phyloP scores from a whole-genome alignment of 108 stramenopile species.

The Nannochloropsis salina region DNA sequence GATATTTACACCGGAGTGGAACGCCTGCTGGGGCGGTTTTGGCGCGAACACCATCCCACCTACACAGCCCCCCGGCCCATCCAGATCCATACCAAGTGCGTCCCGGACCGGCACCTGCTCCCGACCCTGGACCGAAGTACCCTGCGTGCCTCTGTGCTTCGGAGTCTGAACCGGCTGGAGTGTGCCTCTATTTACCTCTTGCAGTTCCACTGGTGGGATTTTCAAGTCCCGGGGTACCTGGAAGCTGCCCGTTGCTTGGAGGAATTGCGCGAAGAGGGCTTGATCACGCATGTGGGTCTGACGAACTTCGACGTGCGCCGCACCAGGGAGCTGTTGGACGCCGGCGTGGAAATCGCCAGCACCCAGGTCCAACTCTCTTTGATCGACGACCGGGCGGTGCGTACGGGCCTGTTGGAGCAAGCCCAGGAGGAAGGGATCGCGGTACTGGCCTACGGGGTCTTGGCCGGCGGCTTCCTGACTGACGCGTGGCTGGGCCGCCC shows the following conservation, averaged over 20 bases:
- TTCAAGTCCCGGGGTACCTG: not conserved
- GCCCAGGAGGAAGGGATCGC: not conserved
- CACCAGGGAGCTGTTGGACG: not conserved
- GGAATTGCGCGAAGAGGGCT: not conserved
- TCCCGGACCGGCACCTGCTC: not conserved
- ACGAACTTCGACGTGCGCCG: not conserved
- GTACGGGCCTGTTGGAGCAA: not conserved
- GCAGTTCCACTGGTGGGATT: constrained; percentile 17
- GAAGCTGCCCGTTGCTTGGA: not conserved
- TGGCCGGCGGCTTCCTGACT: not conserved
- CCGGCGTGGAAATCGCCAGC: not conserved
- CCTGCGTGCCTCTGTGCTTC: not conserved
- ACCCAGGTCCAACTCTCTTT: not conserved
- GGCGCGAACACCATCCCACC: not conserved
- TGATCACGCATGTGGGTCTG: not conserved
- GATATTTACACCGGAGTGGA: constrained; percentile 10
- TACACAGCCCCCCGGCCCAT: not conserved
- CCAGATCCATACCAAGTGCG: constrained; percentile 6
- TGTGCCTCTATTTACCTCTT: not conserved
- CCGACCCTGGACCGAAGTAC: not conserved
- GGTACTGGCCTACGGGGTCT: not conserved
- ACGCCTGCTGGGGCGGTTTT: not conserved
- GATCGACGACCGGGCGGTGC: not conserved
- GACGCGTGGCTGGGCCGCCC: not conserved
- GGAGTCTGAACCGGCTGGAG: not conserved